Percentiles rank a stretch among this genome's conserved stretches.
These are phyloP conservation scores for Leucosporidium scottii DNA, from an alignment of 768 basidiomycete genomes.

Conservation along the genomic window DNA sequence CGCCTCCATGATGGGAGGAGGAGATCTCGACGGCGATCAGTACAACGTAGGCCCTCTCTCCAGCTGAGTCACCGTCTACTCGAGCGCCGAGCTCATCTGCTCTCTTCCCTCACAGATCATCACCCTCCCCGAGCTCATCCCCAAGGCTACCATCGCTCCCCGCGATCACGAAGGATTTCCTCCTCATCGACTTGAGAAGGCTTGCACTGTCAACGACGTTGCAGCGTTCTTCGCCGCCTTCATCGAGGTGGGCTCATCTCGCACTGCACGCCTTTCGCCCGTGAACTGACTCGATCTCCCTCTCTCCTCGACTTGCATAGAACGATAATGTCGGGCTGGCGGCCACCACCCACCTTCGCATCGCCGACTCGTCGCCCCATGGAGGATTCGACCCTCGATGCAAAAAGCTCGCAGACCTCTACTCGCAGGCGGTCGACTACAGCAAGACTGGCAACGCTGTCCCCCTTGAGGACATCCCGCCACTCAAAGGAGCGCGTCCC, in stretches of 20 bases:
- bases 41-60: background rate
- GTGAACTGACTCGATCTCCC: no score
- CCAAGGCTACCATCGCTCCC: background rate
- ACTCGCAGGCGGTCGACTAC: constrained; percentile 6
- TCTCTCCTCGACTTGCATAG: background rate
- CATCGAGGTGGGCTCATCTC: no score
- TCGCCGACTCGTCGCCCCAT: background rate
- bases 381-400: background rate
- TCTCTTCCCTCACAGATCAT: constrained; percentile 1
- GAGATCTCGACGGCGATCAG: constrained; percentile 20
- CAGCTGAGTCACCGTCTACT: no score
- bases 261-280: no score
- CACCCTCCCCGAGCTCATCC: constrained; percentile 11
- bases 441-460: constrained; percentile 21
- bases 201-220: constrained; percentile 1
- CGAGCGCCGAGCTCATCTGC: no score
- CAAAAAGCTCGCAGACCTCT: constrained; percentile 13
- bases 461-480: background rate
- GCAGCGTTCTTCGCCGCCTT: no score
- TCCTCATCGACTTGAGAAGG: background rate
- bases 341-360: constrained; percentile 10
- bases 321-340: constrained; percentile 11
- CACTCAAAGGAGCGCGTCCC: background rate
- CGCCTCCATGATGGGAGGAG: constrained; percentile 22
- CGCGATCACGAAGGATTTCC: background rate